Evolutionary conservation across 805 yeast genomes (phyloP).

Genomic region (Nakazawaea siamensis): DNA sequence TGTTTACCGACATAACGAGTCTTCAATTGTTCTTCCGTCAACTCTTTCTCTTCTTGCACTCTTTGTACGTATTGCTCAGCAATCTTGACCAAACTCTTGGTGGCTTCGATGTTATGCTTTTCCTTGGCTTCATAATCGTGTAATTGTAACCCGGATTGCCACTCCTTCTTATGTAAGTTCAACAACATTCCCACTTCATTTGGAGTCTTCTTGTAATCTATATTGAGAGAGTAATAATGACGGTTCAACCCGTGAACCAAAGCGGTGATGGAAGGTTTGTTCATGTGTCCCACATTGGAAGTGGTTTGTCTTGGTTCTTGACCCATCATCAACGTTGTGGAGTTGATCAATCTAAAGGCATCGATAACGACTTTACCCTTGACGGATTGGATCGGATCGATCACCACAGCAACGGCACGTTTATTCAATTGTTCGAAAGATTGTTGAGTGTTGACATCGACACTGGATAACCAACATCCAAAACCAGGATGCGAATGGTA

Average conservation of each 20-base stretch:
- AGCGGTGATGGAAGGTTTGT: slow-evolving; percentile 95
- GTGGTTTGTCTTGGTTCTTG: slow-evolving; percentile 98
- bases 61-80: slow-evolving; percentile 86
- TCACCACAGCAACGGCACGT: slow-evolving; percentile 96
- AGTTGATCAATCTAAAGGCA: slow-evolving; percentile 90
- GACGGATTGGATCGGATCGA: slow-evolving; percentile 97
- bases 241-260: slow-evolving; percentile 95
- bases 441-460: slow-evolving; percentile 96
- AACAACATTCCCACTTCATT: slow-evolving; percentile 90
- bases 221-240: slow-evolving; percentile 91
- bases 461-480: slow-evolving; percentile 99
- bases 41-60: slow-evolving; percentile 85
- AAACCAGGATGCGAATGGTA: slow-evolving; percentile 99
- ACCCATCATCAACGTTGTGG: slow-evolving; percentile 85
- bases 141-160: slow-evolving; percentile 89
- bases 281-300: slow-evolving; percentile 88
- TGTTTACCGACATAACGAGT: slow-evolving; percentile 97
- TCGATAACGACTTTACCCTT: slow-evolving; percentile 98
- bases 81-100: slow-evolving; percentile 76
- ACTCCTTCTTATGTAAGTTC: slow-evolving; percentile 88
- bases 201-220: slow-evolving; percentile 88
- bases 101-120: slow-evolving; percentile 61
- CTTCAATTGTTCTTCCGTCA: slow-evolving; percentile 80
- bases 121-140: slow-evolving; percentile 73
- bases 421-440: slow-evolving; percentile 93